phyloP scores from a whole-genome alignment of 768 basidiomycete species.

The Lactarius quietus region DNA sequence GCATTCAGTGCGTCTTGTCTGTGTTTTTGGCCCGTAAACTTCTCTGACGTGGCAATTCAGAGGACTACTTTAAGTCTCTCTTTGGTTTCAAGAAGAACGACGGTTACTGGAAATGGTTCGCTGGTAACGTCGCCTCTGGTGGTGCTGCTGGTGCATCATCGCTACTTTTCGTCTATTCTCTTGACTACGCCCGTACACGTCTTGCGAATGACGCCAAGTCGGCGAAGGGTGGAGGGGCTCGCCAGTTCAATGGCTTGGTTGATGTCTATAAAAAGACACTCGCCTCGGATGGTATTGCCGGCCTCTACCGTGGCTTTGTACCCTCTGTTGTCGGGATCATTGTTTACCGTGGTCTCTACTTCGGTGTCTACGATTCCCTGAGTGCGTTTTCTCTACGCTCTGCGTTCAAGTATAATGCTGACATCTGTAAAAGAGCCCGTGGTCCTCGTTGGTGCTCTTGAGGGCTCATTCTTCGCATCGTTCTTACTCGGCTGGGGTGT shows the following conservation, averaged over 20 bases:
- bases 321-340: conserved; percentile 99
- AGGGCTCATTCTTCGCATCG: conserved; percentile 96
- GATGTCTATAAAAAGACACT: conserved; percentile 98
- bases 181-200: conserved; percentile 99
- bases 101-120: conserved; percentile 98
- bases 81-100: conserved; percentile 99
- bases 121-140: conserved; percentile 97
- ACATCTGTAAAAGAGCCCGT: conserved; percentile 70
- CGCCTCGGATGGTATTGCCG: conserved; percentile 94
- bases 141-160: conserved; percentile 99
- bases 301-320: conserved; percentile 99
- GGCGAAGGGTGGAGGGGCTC: conserved; percentile 82
- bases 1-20: conserved; percentile 82
- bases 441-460: conserved; percentile 90
- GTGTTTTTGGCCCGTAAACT: background rate
- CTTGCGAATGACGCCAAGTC: conserved; percentile 98
- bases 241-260: conserved; percentile 98
- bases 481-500: conserved; percentile 99
- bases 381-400: conserved; percentile 48
- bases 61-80: conserved; percentile 98
- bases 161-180: conserved; percentile 98
- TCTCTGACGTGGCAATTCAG: conserved; percentile 41
- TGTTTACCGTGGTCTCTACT: conserved; percentile 99
- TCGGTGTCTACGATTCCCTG: conserved; percentile 94
- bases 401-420: conserved; percentile 14